phyloP scores from a whole-genome alignment of 106 monocot species.

The Dendrobium chrysotoxum region DNA sequence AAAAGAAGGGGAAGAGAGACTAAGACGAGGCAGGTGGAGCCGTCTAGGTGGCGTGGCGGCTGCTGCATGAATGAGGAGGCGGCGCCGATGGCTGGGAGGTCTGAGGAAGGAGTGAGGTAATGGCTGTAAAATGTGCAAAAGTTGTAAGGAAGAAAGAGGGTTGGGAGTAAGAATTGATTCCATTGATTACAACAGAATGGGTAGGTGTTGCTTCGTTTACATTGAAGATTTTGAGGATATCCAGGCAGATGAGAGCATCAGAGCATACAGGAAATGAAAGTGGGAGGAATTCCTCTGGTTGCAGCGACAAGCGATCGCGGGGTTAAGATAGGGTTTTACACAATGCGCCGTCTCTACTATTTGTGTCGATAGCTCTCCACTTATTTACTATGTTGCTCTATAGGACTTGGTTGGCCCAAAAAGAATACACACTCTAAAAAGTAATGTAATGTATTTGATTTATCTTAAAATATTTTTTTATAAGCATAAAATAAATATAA shows the following conservation, averaged over 20 bases:
- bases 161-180: conserved; percentile 8
- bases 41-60: background rate
- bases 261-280: background rate
- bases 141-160: background rate
- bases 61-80: background rate
- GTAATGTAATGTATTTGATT: no score
- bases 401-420: no score
- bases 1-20: conserved; percentile 2
- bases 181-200: conserved; percentile 6
- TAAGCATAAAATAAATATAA: no score
- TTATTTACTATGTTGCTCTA: no score
- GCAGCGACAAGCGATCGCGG: background rate
- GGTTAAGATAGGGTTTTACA: background rate
- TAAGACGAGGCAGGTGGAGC: background rate
- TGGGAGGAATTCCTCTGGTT: background rate
- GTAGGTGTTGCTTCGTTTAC: background rate
- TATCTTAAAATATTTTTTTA: no score
- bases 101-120: background rate
- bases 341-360: no score
- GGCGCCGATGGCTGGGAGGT: conserved; percentile 5
- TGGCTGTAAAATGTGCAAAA: conserved; percentile 1
- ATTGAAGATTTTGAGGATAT: background rate
- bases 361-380: no score
- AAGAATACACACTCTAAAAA: no score
- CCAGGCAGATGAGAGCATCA: background rate